A percentile compares a stretch with the other conserved stretches of the same genome.
These are phyloP conservation scores for Sesbania bispinosa DNA, from an alignment of 306 rosid genomes.

Conservation along the genomic window DNA sequence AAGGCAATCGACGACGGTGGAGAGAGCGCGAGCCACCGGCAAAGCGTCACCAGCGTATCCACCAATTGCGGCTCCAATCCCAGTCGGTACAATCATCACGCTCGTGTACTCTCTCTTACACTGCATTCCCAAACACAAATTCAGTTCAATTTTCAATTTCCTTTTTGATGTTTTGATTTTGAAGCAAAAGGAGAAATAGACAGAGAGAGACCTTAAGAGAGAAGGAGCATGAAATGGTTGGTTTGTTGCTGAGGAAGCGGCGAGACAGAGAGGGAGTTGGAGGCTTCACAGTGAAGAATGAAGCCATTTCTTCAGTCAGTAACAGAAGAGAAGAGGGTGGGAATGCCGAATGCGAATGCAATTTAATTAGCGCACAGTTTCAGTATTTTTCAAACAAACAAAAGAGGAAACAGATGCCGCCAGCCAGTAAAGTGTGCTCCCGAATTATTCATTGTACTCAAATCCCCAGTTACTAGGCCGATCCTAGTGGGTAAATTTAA, in stretches of 20 bases:
- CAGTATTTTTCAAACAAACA: too few species aligned
- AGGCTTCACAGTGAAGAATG: slow-evolving; percentile 32
- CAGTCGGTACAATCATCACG: slow-evolving; percentile 84
- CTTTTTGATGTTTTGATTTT: not conserved
- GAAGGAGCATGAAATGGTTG: slow-evolving; percentile 36
- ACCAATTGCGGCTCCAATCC: slow-evolving; percentile 83
- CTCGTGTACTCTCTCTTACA: slow-evolving; percentile 71
- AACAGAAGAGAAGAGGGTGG: too few species aligned
- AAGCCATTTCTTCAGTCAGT: slow-evolving; percentile 40
- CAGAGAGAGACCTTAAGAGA: slow-evolving; percentile 37
- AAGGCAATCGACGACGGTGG: slow-evolving; percentile 81
- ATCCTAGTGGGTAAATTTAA: too few species aligned
- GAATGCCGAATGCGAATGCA: too few species aligned
- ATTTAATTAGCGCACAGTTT: too few species aligned
- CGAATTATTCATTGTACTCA: too few species aligned
- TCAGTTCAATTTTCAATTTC: not conserved
- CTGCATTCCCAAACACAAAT: slow-evolving; percentile 37
- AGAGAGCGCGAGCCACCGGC: slow-evolving; percentile 80
- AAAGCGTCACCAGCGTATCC: slow-evolving; percentile 88
- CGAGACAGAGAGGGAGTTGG: slow-evolving; percentile 27
- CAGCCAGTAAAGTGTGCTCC: too few species aligned
- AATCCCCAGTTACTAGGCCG: too few species aligned
- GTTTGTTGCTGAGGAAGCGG: slow-evolving; percentile 7
- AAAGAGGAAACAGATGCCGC: too few species aligned
- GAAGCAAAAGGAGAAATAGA: not conserved